Percentiles rank a stretch among this genome's conserved stretches.
Evolutionary conservation across 1,139 yeast species (phyloP).

Genomic region (Candida buenavistaensis): DNA sequence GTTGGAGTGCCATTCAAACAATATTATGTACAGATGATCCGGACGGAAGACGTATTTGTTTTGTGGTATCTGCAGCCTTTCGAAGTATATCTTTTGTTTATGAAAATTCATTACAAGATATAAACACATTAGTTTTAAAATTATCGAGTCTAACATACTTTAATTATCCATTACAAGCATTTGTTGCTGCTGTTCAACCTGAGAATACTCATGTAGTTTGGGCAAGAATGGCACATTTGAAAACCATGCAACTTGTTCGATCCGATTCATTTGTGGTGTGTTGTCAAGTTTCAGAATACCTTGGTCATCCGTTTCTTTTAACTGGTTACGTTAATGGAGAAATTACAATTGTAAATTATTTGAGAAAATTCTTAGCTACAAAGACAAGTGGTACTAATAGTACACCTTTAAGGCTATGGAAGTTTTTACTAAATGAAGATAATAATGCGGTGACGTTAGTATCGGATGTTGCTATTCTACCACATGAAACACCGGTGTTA

Average conservation of each 20-base stretch:
- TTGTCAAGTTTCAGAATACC: conserved; percentile 29
- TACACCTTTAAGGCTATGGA: conserved; percentile 40
- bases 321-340: conserved; percentile 68
- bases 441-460: conserved; percentile 17
- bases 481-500: conserved; percentile 29
- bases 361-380: conserved; percentile 36
- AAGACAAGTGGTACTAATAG: conserved; percentile 32
- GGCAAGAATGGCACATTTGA: conserved; percentile 38
- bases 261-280: conserved; percentile 33
- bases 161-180: conserved; percentile 27
- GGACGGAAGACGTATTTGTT: conserved; percentile 28
- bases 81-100: conserved; percentile 40
- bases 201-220: conserved; percentile 33
- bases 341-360: conserved; percentile 33
- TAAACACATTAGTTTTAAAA: conserved; percentile 23
- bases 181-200: conserved; percentile 25
- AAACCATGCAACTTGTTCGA: conserved; percentile 28
- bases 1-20: conserved; percentile 51
- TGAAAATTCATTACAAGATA: conserved; percentile 38
- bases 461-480: conserved; percentile 28
- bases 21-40: conserved; percentile 36
- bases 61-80: conserved; percentile 54
- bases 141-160: conserved; percentile 26
- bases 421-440: conserved; percentile 18
- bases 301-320: conserved; percentile 62